Evolutionary conservation across 805 yeast genomes (phyloP).

Genomic region (Pichia thaimueangensis): DNA sequence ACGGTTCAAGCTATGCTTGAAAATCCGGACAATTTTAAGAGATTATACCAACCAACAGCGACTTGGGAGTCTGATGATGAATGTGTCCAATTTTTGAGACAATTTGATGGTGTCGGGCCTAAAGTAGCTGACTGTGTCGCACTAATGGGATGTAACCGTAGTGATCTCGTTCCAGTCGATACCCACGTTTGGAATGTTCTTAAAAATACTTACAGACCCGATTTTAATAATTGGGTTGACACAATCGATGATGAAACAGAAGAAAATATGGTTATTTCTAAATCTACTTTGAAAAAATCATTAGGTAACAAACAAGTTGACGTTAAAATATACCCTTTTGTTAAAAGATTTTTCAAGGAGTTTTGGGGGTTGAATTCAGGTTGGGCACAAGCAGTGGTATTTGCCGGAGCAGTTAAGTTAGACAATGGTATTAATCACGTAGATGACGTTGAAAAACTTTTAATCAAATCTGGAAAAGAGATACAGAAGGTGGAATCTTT

Average conservation of each 20-base stretch:
- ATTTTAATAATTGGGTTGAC: constrained; percentile 64
- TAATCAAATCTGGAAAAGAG: constrained; percentile 3
- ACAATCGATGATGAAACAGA: constrained; percentile 49
- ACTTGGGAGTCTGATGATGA: constrained; percentile 37
- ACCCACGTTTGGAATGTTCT: constrained; percentile 94
- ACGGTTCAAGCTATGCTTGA: constrained; percentile 58
- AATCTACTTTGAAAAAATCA: constrained; percentile 7
- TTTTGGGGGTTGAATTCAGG: constrained; percentile 93
- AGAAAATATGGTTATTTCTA: not conserved
- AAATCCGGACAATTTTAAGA: constrained; percentile 31
- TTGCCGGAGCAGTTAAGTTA: constrained; percentile 70
- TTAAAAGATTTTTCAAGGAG: constrained; percentile 36
- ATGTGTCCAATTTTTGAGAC: constrained; percentile 48
- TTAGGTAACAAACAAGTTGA: constrained; percentile 20
- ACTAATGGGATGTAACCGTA: constrained; percentile 82
- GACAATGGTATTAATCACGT: constrained; percentile 54
- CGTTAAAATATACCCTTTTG: constrained; percentile 39
- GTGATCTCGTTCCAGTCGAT: constrained; percentile 88
- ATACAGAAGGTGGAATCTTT: not conserved
- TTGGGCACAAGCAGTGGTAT: constrained; percentile 96
- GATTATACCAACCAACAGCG: constrained; percentile 28
- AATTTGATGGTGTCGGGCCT: constrained; percentile 88
- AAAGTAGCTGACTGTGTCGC: constrained; percentile 97
- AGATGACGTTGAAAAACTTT: constrained; percentile 7
- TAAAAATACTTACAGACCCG: constrained; percentile 55